Base-by-base conservation (phyloP, 2,329 filamentous ascomycete genomes). In the Tolypocladium nubicola region DNA sequence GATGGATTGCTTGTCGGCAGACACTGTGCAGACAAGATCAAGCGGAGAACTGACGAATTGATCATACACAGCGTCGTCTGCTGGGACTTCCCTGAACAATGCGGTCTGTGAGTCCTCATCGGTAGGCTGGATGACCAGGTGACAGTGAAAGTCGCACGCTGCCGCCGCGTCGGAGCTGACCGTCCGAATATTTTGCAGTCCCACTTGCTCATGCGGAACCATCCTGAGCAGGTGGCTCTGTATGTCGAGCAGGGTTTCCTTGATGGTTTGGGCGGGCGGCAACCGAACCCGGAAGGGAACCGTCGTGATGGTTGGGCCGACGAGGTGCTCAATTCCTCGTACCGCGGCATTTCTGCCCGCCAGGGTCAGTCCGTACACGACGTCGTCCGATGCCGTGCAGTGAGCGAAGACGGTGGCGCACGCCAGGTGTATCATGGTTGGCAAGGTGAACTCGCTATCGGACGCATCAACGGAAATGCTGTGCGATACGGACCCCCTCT, bases 391-490 rank as follows among this genome's bases (percentile, higher is more conserved):
- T 6, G 53, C 43, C 2, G 57, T 58, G 45, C 52, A 55, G 23
- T 45, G 56, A 8, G 58, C 45, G n/a, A 61, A 21, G 6, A 58
- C 45, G 16, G 47, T 23, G 13, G 59, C 59, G 33, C 59, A 61
- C 14, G 59, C 58, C 4, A 57, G 14, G 13, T 57, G 56, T 2
- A 61, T 53, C 3, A 60, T 38, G 19, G 71, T 70, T 1, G 75
- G 73, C 3, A 75, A 65, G 0, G 65, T 65, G 43, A 75, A 71
- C 14, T 68, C 65, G 1, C 75, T 62, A 35, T 74, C 67, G 13
- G 10, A n/a, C 7, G 23, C 43, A 11, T 50, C 35, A 9, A 57
- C 8, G 7, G 52, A 40, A 16, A 57, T 54, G 35, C 6, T 21
- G 26, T 21, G 54, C 9, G 56, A 57, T 21, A 35, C 35, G 1